phyloP scores from a whole-genome alignment of 1,139 yeast genomes.

The Candida dubliniensis region DNA sequence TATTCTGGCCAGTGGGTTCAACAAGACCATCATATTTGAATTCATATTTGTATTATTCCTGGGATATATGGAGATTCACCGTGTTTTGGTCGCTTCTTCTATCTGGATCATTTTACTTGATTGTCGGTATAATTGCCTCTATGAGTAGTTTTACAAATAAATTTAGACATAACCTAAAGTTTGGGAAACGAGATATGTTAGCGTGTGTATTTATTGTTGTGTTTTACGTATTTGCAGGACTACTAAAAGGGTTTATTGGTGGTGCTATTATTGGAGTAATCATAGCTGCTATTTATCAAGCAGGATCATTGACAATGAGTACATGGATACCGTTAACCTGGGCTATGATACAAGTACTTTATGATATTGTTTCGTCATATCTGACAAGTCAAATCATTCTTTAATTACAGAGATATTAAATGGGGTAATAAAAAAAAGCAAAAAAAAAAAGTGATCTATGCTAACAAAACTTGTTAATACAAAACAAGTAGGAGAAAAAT shows the following conservation, averaged over 20 bases:
- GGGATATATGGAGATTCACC: constrained; percentile 85
- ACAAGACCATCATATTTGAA: constrained; percentile 41
- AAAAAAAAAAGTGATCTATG: not conserved
- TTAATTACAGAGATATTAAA: constrained; percentile 11
- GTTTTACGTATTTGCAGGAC: constrained; percentile 53
- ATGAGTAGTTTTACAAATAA: constrained; percentile 30
- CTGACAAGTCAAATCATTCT: constrained; percentile 41
- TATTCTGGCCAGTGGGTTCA: constrained; percentile 68
- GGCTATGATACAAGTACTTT: constrained; percentile 67
- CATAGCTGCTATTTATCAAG: constrained; percentile 62
- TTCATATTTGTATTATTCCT: constrained; percentile 64
- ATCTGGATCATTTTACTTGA: constrained; percentile 58
- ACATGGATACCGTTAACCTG: constrained; percentile 92
- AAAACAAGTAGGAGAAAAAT: no score
- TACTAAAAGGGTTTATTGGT: constrained; percentile 62
- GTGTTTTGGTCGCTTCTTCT: constrained; percentile 77
- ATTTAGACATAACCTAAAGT: constrained; percentile 19
- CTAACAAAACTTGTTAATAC: no score
- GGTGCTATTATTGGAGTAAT: constrained; percentile 78
- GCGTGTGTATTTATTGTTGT: constrained; percentile 37
- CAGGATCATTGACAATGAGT: constrained; percentile 81
- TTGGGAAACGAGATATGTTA: constrained; percentile 14
- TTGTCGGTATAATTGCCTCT: constrained; percentile 67
- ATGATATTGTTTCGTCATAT: constrained; percentile 66
- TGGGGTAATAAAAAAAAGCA: not conserved